Base-by-base conservation (phyloP, 108 stramenopile species). In the Discostella stelligeroides region DNA sequence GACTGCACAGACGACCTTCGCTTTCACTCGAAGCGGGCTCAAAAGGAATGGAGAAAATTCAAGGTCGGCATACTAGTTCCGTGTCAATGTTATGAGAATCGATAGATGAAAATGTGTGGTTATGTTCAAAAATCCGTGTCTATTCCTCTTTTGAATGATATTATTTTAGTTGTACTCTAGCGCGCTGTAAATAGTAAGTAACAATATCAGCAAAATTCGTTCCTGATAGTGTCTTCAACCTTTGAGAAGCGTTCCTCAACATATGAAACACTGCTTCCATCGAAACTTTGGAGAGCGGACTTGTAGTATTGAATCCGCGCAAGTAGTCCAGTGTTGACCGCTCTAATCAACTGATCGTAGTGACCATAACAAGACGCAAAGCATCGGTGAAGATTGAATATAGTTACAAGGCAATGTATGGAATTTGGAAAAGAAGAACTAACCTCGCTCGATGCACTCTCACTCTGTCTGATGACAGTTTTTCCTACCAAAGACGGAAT, bases 1-100 rank as follows among this genome's bases (percentile, higher is more conserved):
- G 91, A 95, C 66, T 92, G 91, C 51, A 79, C 84, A 2, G 75
- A 73, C 24, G 94, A 95, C 50, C 60, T 95, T 60, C 46, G 60
- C 0, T 92, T 92, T 62, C 94, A 95, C 66, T 85, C 87, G 0
- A 60, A 60, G 21, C 63, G 65, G 17, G 91, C 86, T 10, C 78
- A 63, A 28, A 66, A 73, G 50, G 43, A 85, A 46, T 89, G 84
- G 94, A 70, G 71, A 39, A 75, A 75, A 40, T 77, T 68, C 43
- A 68, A 72, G 25, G 69, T 93, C 45, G 92, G 92, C 37, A 80
- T 38, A 20, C 37, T 86, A 21, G 23, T 28, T 29, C 18, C 27
- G n/a, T 86, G 85, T 30, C 69, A 67, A 58, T 54, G 53, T 18
- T 14, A 28, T 12, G 28, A 25, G 53, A 54, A 25, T 7, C 28